Conservation (phyloP, 768 basidiomycete species). For the Trametes cinnabarina region DNA sequence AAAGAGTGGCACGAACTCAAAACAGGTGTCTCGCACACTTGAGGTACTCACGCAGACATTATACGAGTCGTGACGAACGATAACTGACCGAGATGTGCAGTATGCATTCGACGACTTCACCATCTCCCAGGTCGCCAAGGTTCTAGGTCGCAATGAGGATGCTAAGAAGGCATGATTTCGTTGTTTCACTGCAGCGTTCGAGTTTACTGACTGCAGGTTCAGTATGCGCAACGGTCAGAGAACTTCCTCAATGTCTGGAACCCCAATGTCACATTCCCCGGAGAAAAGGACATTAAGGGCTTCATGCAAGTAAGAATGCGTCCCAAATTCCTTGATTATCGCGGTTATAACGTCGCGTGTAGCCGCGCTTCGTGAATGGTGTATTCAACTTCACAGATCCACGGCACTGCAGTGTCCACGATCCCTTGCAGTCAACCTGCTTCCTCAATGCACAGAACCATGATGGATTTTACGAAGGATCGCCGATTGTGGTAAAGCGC, state of each 20-base stretch:
- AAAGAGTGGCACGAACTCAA: constrained; percentile 54
- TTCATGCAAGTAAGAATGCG: constrained; percentile 53
- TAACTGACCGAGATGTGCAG: too few relatives aligned
- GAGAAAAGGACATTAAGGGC: constrained; percentile 42
- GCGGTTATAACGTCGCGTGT: background rate
- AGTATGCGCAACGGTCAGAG: constrained; percentile 54
- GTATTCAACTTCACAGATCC: constrained; percentile 66
- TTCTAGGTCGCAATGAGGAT: constrained; percentile 49
- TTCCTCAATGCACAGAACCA: constrained; percentile 53
- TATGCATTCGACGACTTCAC: constrained; percentile 64
- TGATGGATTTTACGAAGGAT: constrained; percentile 67
- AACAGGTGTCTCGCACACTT: constrained; percentile 59
- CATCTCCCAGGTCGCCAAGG: constrained; percentile 61
- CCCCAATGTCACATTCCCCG: constrained; percentile 51
- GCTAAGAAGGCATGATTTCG: constrained; percentile 44
- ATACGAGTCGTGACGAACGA: too few relatives aligned
- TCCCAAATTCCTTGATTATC: background rate
- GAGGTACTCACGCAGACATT: too few relatives aligned
- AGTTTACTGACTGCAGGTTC: background rate
- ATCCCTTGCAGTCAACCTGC: constrained; percentile 55
- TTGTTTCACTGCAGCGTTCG: background rate
- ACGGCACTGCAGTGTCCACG: constrained; percentile 63
- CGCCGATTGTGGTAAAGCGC: constrained; percentile 50
- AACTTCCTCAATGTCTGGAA: constrained; percentile 66
- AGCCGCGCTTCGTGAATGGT: constrained; percentile 57